phyloP scores from a whole-genome alignment of 345 rosid species.

The Punica granatum region DNA sequence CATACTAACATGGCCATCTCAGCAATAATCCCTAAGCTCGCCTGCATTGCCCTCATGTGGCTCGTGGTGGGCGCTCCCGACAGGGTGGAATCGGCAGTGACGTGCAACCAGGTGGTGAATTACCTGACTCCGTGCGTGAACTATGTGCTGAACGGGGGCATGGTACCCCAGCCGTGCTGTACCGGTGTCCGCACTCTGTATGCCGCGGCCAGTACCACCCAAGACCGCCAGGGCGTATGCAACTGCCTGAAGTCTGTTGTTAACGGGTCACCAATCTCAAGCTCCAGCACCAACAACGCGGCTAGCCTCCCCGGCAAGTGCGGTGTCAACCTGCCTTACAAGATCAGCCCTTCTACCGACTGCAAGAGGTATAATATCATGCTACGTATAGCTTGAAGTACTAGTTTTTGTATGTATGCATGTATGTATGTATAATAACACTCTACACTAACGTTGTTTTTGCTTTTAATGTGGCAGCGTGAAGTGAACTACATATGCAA shows the following conservation, averaged over 20 bases:
- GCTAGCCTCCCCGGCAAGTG: not conserved
- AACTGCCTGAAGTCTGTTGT: not conserved
- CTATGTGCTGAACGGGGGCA: conserved; percentile 2
- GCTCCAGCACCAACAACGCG: not conserved
- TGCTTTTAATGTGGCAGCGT: not conserved
- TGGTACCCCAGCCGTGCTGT: not conserved
- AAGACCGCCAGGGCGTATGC: conserved; percentile 4
- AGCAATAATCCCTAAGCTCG: not conserved
- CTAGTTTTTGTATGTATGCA: not conserved
- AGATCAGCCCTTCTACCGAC: conserved; percentile 9
- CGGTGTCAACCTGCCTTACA: conserved; percentile 1
- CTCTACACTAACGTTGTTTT: not conserved
- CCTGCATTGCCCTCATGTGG: not conserved
- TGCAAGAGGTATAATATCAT: not conserved
- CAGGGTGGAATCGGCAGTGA: not conserved
- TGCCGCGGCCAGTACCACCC: not conserved
- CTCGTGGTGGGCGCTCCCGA: not conserved
- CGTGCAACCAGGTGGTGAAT: conserved; percentile 9
- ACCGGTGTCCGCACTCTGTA: not conserved
- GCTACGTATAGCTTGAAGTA: not conserved
- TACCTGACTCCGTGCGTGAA: not conserved
- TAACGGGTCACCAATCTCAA: not conserved
- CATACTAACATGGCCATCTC: not conserved
- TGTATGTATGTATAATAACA: not conserved
- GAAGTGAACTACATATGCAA: not conserved